Percentiles rank a stretch among this genome's conserved stretches.
phyloP scores from a whole-genome alignment of 1,139 yeast genomes.

The Magnusiomyces ingens region DNA sequence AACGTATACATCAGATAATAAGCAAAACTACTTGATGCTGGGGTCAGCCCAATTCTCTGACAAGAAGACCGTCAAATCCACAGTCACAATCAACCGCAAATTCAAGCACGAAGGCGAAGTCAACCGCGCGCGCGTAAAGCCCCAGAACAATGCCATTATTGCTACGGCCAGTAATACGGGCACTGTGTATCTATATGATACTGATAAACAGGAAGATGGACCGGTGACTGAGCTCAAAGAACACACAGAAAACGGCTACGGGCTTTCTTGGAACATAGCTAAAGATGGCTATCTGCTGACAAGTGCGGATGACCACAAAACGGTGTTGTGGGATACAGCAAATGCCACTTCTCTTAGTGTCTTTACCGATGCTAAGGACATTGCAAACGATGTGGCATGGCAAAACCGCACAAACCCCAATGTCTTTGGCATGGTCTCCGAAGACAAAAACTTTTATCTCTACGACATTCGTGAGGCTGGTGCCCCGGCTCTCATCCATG shows the following conservation, averaged over 20 bases:
- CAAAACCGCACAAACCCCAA: constrained; percentile 38
- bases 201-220: neutral
- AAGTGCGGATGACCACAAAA: constrained; percentile 59
- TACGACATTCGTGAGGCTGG: constrained; percentile 44
- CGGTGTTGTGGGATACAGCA: constrained; percentile 53
- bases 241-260: constrained; percentile 68
- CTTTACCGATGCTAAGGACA: constrained; percentile 24
- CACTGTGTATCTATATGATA: constrained; percentile 48
- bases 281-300: constrained; percentile 45
- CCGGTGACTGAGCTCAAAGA: constrained; percentile 38
- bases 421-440: constrained; percentile 66
- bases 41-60: constrained; percentile 14
- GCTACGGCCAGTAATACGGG: constrained; percentile 82
- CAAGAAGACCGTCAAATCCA: constrained; percentile 14
- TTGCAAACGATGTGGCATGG: constrained; percentile 42
- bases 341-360: constrained; percentile 21
- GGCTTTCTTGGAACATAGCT: constrained; percentile 56
- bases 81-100: constrained; percentile 51
- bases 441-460: constrained; percentile 59
- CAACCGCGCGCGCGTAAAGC: constrained; percentile 81
- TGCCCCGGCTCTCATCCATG: constrained; percentile 22
- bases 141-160: constrained; percentile 61
- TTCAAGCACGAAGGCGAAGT: constrained; percentile 52
- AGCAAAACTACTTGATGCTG: constrained; percentile 60
- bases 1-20: constrained; percentile 82